phyloP scores from a whole-genome alignment of 2,329 filamentous ascomycete species.

The Neonectria neomacrospora region DNA sequence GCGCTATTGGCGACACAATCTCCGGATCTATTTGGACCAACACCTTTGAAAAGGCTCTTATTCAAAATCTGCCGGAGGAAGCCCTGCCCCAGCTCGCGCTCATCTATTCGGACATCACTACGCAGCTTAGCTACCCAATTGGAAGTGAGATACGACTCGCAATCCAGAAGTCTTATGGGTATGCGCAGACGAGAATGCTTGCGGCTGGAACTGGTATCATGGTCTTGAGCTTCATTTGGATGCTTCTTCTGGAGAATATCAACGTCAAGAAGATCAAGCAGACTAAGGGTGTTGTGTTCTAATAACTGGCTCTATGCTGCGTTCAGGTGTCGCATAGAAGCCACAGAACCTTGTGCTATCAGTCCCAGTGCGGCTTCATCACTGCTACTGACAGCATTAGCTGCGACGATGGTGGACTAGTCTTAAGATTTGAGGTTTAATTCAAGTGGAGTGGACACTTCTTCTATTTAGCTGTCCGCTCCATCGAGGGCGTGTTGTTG shows the following conservation, averaged over 20 bases:
- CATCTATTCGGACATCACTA: slow-evolving; percentile 51
- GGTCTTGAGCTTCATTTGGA: slow-evolving; percentile 42
- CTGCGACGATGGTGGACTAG: background rate
- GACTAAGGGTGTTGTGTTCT: slow-evolving; percentile 47
- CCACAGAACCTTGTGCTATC: background rate
- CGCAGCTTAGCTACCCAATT: slow-evolving; percentile 53
- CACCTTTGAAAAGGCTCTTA: slow-evolving; percentile 51
- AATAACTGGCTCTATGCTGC: slow-evolving; percentile 1
- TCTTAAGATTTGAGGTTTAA: background rate
- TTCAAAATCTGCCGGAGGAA: slow-evolving; percentile 52
- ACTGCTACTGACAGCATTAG: background rate
- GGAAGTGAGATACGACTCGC: slow-evolving; percentile 54
- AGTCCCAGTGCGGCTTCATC: background rate
- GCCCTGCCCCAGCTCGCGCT: slow-evolving; percentile 52
- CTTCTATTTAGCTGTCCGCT: too few species aligned
- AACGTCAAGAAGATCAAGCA: slow-evolving; percentile 47
- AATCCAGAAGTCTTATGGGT: slow-evolving; percentile 59
- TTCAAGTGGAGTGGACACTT: background rate
- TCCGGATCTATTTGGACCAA: slow-evolving; percentile 57
- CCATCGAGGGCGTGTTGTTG: too few species aligned
- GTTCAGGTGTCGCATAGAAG: background rate
- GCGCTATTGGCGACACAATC: slow-evolving; percentile 58
- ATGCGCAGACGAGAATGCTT: slow-evolving; percentile 56
- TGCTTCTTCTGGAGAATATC: slow-evolving; percentile 47
- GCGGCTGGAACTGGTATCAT: slow-evolving; percentile 50